A percentile compares a stretch with the other conserved stretches of the same genome.
phyloP scores from a whole-genome alignment of 1,139 yeast genomes.

The Geotrichum histeridarum region DNA sequence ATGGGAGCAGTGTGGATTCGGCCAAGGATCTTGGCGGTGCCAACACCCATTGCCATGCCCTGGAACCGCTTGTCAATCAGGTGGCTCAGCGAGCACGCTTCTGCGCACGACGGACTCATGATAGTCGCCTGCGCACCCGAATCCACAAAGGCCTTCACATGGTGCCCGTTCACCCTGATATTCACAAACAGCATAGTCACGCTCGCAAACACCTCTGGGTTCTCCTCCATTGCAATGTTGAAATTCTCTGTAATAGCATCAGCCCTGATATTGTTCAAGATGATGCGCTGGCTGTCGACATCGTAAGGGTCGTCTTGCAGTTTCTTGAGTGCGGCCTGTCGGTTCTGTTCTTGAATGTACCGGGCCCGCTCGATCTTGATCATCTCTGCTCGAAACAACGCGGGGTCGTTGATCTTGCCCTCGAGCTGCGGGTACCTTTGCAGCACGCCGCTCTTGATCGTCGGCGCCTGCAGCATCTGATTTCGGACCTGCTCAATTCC shows the following conservation, averaged over 20 bases:
- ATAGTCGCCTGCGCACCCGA: slow-evolving; percentile 93
- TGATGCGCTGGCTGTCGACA: slow-evolving; percentile 63
- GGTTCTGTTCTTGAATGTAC: slow-evolving; percentile 32
- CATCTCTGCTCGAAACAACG: slow-evolving; percentile 48
- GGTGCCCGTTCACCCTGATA: slow-evolving; percentile 69
- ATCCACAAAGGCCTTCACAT: slow-evolving; percentile 89
- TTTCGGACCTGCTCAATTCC: slow-evolving; percentile 38
- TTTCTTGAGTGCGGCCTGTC: slow-evolving; percentile 48
- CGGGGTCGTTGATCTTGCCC: slow-evolving; percentile 48
- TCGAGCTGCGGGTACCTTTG: slow-evolving; percentile 38
- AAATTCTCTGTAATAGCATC: slow-evolving; percentile 74
- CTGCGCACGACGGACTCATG: slow-evolving; percentile 71
- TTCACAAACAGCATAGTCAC: slow-evolving; percentile 81
- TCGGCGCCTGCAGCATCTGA: slow-evolving; percentile 36
- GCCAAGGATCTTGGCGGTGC: slow-evolving; percentile 72
- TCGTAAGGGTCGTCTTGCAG: slow-evolving; percentile 64
- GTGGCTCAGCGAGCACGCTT: slow-evolving; percentile 61
- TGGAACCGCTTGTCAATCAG: slow-evolving; percentile 75
- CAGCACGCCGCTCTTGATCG: slow-evolving; percentile 33
- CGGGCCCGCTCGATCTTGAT: slow-evolving; percentile 36
- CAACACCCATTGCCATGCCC: slow-evolving; percentile 90
- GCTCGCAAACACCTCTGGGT: slow-evolving; percentile 82
- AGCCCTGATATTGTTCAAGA: slow-evolving; percentile 64
- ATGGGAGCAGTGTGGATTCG: slow-evolving; percentile 86
- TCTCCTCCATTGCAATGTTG: slow-evolving; percentile 72